A percentile compares a stretch with the other conserved stretches of the same genome.
Evolutionary conservation across 2,329 filamentous ascomycete species (phyloP).

Genomic region (Claviceps maximensis): DNA sequence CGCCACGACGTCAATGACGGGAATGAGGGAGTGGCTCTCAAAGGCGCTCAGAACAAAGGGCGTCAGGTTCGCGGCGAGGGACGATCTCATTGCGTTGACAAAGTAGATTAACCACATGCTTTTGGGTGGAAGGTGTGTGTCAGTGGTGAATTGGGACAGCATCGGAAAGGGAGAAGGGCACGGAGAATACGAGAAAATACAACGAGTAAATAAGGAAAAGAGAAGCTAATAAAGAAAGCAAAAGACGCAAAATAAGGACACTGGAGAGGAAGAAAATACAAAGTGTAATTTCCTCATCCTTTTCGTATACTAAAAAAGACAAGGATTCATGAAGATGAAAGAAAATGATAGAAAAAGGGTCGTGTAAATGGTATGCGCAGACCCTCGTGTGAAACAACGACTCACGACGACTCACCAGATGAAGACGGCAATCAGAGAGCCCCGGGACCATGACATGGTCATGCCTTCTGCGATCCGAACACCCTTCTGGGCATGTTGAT

Average conservation of each 20-base stretch:
- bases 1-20: slow-evolving; percentile 39
- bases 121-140: neutral
- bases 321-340: neutral
- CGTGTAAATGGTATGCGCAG: too few species aligned
- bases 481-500: neutral
- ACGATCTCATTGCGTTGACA: slow-evolving; percentile 3
- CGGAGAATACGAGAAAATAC: neutral
- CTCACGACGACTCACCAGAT: slow-evolving; percentile 2
- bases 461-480: slow-evolving; percentile 2
- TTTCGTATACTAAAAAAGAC: neutral
- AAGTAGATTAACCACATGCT: slow-evolving; percentile 7
- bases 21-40: slow-evolving; percentile 37
- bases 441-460: slow-evolving; percentile 1
- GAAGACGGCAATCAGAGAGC: slow-evolving; percentile 3
- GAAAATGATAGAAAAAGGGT: neutral
- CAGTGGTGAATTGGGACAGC: too few species aligned
- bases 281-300: too few species aligned
- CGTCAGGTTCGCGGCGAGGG: neutral
- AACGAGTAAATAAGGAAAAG: neutral
- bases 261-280: too few species aligned
- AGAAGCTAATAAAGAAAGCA: neutral
- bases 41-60: slow-evolving; percentile 26
- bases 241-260: neutral
- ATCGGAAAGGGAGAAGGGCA: too few species aligned
- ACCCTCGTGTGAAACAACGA: too few species aligned